Evolutionary conservation across 2,329 filamentous ascomycete species (phyloP), one percentile per base, ranked within the genome.

Genomic region (Parafenestella ontariensis): DNA sequence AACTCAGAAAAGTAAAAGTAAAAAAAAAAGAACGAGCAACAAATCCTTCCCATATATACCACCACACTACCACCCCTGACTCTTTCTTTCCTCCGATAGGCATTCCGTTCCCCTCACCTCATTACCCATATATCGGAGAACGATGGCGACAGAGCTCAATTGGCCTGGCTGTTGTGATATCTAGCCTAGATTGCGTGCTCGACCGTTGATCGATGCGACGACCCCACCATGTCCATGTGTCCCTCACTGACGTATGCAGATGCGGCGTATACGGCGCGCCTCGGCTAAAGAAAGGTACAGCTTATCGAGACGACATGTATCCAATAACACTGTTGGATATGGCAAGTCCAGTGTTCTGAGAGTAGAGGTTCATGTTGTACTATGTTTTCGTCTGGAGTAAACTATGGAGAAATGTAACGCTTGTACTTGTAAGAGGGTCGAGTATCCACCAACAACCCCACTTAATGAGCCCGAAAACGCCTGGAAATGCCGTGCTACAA

Each of bases 141-240:
- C n/a, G 36, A 41, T 54, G 50, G 54, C 59, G 51, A 62, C 55
- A 62, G n/a, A n/a, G 57, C 50, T 48, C 46, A 53, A 36, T 26
- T 33, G 49, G 56, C 49, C 52, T n/a, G n/a, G n/a, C 57, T 64
- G 62, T 69, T 66, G 63, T 52, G 62, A 70, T 69, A 55, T 34
- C 54, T 70, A 66, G 64, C 53, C 50, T 34, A 34, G 54, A 72
- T 72, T 66, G 68, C 69, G 69, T 72, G 69, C 68, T 71, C 61
- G 43, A 42, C 44, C 34, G 43, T 41, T 47, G 36, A 46, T 55
- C 46, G 52, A n/a, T n/a, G n/a, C n/a, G n/a, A n/a, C n/a, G n/a
- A 48, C 53, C 48, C 53, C 53, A 52, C 48, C 31, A 48, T 26
- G 26, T 26, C 31, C 31, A 20, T 31, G 45, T 26, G 26, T 26